A percentile compares a stretch with the other conserved stretches of the same genome.
These are phyloP conservation scores for Echria macrotheca DNA, from an alignment of 495 filamentous ascomycete species.

Conservation along the genomic window DNA sequence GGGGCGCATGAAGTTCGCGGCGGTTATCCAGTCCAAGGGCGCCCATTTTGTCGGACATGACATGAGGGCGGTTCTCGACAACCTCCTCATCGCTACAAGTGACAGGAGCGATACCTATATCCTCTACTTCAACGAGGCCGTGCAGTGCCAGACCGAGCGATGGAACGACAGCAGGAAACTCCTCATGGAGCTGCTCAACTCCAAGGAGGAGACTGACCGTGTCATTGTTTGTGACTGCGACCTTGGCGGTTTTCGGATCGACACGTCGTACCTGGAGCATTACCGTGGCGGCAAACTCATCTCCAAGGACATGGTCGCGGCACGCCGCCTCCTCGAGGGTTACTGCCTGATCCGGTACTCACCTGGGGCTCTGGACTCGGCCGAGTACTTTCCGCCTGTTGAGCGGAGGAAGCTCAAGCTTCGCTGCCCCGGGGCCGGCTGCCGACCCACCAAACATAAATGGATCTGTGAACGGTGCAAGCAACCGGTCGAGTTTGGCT, in stretches of 20 bases:
- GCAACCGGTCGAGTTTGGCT: constrained; percentile 28
- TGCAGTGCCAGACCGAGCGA: neutral
- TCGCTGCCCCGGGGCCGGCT: constrained; percentile 25
- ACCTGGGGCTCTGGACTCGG: constrained; percentile 7
- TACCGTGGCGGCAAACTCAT: constrained; percentile 10
- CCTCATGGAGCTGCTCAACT: constrained; percentile 16
- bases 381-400: constrained; percentile 13
- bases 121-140: neutral
- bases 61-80: neutral
- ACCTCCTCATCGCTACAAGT: neutral
- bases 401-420: constrained; percentile 24
- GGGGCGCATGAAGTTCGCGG: neutral
- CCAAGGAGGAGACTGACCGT: neutral
- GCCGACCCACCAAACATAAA: constrained; percentile 8
- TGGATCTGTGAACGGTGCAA: constrained; percentile 33
- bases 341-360: constrained; percentile 20
- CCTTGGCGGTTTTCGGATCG: neutral
- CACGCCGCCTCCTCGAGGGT: constrained; percentile 13
- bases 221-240: constrained; percentile 24
- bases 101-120: neutral
- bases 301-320: constrained; percentile 18
- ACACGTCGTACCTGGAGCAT: constrained; percentile 12
- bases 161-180: constrained; percentile 19
- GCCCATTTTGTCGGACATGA: neutral
- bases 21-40: neutral